Conservation (phyloP, 495 filamentous ascomycete species). For the Penicillium cataractarum region DNA sequence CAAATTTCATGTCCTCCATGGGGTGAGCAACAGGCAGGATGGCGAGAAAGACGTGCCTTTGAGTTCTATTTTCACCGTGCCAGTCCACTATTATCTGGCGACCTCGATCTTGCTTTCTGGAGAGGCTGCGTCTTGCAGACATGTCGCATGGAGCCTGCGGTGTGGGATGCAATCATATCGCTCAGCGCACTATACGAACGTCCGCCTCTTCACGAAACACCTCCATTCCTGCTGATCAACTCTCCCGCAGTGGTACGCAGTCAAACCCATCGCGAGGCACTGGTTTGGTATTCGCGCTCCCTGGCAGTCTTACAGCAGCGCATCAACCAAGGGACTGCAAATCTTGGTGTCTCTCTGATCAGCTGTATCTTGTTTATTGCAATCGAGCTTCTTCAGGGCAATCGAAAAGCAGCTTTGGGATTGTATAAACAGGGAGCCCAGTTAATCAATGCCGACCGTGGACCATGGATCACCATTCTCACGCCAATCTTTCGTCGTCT, state of each 20-base stretch:
- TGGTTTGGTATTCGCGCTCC: constrained; percentile 47
- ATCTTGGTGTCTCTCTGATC: constrained; percentile 46
- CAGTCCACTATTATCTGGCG: constrained; percentile 40
- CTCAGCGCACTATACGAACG: constrained; percentile 58
- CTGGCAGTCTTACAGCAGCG: constrained; percentile 55
- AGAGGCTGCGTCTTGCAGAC: constrained; percentile 57
- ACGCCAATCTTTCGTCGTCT: constrained; percentile 24
- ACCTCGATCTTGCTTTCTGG: constrained; percentile 59
- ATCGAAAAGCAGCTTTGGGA: constrained; percentile 47
- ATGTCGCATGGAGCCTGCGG: constrained; percentile 57
- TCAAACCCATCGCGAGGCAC: constrained; percentile 44
- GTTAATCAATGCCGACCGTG: constrained; percentile 16
- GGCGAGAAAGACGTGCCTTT: constrained; percentile 45
- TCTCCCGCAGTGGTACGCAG: constrained; percentile 27
- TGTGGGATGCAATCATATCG: constrained; percentile 60
- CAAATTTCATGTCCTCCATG: constrained; percentile 30
- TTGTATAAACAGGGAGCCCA: constrained; percentile 43
- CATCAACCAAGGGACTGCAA: constrained; percentile 37
- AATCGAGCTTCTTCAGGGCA: constrained; percentile 55
- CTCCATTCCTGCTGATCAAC: constrained; percentile 20
- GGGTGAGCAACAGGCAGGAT: constrained; percentile 29
- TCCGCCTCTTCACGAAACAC: constrained; percentile 24
- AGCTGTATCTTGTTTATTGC: constrained; percentile 58
- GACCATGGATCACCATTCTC: constrained; percentile 9
- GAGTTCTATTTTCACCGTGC: constrained; percentile 44